Base-by-base conservation (phyloP, 2,329 filamentous ascomycete species). In the Trichoderma aggressivum region DNA sequence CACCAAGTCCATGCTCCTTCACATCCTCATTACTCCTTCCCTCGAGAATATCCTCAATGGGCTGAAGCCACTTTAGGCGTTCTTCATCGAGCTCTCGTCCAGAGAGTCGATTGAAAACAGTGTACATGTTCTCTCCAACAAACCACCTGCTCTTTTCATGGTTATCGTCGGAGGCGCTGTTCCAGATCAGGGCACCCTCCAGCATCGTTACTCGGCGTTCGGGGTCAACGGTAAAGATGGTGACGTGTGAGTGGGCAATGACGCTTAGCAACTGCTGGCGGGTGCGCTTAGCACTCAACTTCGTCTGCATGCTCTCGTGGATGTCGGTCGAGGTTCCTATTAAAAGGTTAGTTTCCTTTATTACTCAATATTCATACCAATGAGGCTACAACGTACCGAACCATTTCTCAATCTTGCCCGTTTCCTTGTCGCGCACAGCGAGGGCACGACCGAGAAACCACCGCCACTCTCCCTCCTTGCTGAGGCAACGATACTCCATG, bases 361-460 rank as follows among this genome's bases (percentile, higher is more conserved):
- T 21, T 7, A 12, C 16, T 60, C 16, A 6, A 7, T 18, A 18
- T 36, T 30, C 28, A 3, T 16, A 12, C 26, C 36, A 18, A 6
- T 7, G 18, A 34, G 3, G 11, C n/a, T n/a, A 7, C 11, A 18
- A 75, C 81, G 73, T 77, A 82, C 91, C 92, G 75, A 92, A 93
- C 92, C 92, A 94, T 77, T 92, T 93, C 71, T 92, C 85, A 62
- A 94, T 93, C 61, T 86, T 82, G 2, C 91, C 91, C 0, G 87
- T 88, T 58, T 90, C 86, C 73, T 86, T 86, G 72, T 93, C 89
- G 50, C 85, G 85, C 75, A 94, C 84, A 0, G 92, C 91, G 16
- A 92, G 79, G 1, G 92, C 92, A 56, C 91, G 86, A 12, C 90
- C 92, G 3, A 95, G 82, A 85, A 94, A 93, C 92, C 92, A 95